phyloP scores from a whole-genome alignment of 2,329 filamentous ascomycete species.

The Trichoderma simmonsii region DNA sequence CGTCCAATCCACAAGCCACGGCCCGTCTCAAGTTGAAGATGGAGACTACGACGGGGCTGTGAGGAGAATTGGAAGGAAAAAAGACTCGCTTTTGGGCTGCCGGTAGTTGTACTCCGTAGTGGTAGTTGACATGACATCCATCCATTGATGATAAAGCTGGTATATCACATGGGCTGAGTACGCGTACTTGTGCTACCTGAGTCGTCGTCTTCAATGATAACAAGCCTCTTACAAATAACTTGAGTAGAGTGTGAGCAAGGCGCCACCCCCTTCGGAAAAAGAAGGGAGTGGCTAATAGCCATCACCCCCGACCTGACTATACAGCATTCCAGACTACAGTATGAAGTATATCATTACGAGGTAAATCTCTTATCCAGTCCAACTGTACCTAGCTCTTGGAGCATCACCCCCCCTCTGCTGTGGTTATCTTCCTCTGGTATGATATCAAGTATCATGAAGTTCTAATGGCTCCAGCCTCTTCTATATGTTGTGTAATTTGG shows the following conservation, averaged over 20 bases:
- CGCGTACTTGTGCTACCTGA: neutral
- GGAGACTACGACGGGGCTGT: neutral
- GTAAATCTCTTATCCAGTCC: neutral
- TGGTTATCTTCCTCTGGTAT: neutral
- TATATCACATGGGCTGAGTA: neutral
- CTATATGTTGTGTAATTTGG: neutral
- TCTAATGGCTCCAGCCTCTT: neutral
- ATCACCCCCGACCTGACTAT: neutral
- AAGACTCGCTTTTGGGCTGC: neutral
- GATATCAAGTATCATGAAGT: neutral
- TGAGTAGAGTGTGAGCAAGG: neutral
- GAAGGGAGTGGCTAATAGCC: neutral
- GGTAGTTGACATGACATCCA: neutral
- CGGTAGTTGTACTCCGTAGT: neutral
- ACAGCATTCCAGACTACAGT: neutral
- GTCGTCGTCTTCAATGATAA: neutral
- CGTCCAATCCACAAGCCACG: neutral
- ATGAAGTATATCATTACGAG: neutral
- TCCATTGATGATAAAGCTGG: neutral
- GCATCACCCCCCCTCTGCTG: neutral
- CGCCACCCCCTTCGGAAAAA: neutral
- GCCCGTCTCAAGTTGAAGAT: neutral
- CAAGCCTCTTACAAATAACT: neutral
- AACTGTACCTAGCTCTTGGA: neutral
- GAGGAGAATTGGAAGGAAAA: neutral